Conservation (phyloP, 345 rosid species). For the Rhodomyrtus tomentosa region DNA sequence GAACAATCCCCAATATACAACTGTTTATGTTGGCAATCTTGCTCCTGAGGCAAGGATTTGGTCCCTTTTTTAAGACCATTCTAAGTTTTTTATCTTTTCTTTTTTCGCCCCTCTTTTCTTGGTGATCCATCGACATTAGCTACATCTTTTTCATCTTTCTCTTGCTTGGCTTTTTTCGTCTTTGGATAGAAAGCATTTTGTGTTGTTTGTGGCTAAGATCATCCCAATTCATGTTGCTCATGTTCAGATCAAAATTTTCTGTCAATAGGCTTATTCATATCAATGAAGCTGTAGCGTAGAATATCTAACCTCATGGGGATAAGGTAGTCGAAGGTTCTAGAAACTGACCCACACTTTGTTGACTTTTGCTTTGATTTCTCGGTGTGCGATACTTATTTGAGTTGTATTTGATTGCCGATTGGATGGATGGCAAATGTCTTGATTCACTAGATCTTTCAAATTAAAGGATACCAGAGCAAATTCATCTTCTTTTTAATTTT, state of each 20-base stretch:
- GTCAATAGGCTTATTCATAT: not conserved
- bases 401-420: not conserved
- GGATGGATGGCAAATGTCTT: not conserved
- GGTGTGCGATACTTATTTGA: not conserved
- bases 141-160: not conserved
- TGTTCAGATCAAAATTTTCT: not conserved
- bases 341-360: not conserved
- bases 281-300: not conserved
- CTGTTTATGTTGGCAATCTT: conserved; percentile 66
- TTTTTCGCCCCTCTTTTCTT: not conserved
- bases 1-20: conserved; percentile 48
- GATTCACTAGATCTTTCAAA: not conserved
- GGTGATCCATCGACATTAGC: not conserved
- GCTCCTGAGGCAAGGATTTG: conserved; percentile 43
- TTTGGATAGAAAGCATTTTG: not conserved
- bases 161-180: not conserved
- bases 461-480: not conserved
- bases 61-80: not conserved
- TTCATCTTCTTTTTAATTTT: not conserved
- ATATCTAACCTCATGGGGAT: not conserved
- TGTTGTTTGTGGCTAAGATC: not conserved
- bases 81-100: not conserved
- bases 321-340: not conserved
- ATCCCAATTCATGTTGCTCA: not conserved
- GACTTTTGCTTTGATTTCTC: not conserved